Percentiles rank a stretch among this genome's conserved stretches.
Evolutionary conservation across 148 eudicot genomes (phyloP).

Genomic region (Hydrangea macrophylla): DNA sequence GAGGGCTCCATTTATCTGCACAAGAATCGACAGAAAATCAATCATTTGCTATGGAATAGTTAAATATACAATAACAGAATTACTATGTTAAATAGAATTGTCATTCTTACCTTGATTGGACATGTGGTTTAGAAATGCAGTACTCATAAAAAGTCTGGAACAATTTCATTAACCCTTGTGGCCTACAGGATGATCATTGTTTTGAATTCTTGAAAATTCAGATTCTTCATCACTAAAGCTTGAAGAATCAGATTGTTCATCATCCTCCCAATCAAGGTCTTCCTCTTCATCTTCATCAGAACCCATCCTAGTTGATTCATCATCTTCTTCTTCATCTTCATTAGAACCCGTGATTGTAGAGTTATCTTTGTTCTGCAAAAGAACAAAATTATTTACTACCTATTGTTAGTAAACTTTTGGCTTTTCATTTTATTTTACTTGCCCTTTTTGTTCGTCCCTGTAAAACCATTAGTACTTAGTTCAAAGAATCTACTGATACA

Average conservation of each 20-base stretch:
- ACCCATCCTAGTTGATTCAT: too few species aligned
- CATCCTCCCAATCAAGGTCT: constrained; percentile 30
- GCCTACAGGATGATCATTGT: constrained; percentile 19
- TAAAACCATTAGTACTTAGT: not conserved
- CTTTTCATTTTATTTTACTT: not conserved
- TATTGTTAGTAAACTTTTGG: not conserved
- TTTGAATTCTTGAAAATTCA: constrained; percentile 20
- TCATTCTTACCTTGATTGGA: not conserved
- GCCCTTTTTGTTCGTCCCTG: not conserved
- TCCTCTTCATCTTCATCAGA: constrained; percentile 37
- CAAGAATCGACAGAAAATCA: not conserved
- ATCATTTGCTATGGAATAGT: not conserved
- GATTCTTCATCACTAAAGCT: constrained; percentile 24
- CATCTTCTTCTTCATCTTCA: constrained; percentile 35
- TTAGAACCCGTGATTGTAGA: constrained; percentile 23
- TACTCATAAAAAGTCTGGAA: not conserved
- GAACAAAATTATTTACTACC: not conserved
- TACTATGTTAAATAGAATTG: not conserved
- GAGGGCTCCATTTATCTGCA: not conserved
- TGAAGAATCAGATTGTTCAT: constrained; percentile 23
- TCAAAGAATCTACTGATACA: not conserved
- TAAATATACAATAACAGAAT: not conserved
- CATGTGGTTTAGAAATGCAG: constrained; percentile 2
- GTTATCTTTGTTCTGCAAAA: constrained; percentile 51
- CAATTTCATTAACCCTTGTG: constrained; percentile 6